A percentile compares a stretch with the other conserved stretches of the same genome.
Evolutionary conservation across 202 grass and related monocot genomes (phyloP).

Genomic region (Brachypodium distachyon): DNA sequence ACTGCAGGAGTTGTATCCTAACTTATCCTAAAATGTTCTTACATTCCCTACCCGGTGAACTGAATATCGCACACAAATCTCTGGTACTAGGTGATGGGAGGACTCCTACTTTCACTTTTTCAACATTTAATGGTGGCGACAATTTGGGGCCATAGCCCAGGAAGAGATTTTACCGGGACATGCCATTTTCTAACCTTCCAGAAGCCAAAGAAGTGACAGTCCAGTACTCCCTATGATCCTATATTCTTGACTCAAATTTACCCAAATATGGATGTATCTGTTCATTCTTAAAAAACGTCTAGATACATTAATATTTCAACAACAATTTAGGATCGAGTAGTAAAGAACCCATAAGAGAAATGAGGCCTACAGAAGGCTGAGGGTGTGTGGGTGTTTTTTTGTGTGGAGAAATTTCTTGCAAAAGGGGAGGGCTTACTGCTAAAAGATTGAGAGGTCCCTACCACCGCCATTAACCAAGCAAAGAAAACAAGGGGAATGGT

Average conservation of each 20-base stretch:
- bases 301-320: too few relatives aligned
- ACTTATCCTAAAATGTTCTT: neutral
- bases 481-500: conserved; percentile 20
- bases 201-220: conserved; percentile 28
- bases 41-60: conserved; percentile 1
- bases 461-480: conserved; percentile 11
- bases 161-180: conserved; percentile 25
- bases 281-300: too few relatives aligned
- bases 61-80: neutral
- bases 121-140: conserved; percentile 28
- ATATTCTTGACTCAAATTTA: too few relatives aligned
- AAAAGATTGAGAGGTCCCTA: conserved; percentile 37
- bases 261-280: too few relatives aligned
- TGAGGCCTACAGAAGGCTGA: neutral
- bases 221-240: too few relatives aligned
- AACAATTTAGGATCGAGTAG: too few relatives aligned
- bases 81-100: neutral
- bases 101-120: neutral
- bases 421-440: conserved; percentile 19
- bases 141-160: conserved; percentile 23
- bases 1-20: neutral
- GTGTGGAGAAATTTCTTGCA: conserved; percentile 30
- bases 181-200: conserved; percentile 21
- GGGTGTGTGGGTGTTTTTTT: conserved; percentile 13
- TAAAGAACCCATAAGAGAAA: conserved; percentile 13